These are phyloP conservation scores for Kwoniella mangroviensis DNA, from an alignment of 768 basidiomycete species.

Conservation along the genomic window DNA sequence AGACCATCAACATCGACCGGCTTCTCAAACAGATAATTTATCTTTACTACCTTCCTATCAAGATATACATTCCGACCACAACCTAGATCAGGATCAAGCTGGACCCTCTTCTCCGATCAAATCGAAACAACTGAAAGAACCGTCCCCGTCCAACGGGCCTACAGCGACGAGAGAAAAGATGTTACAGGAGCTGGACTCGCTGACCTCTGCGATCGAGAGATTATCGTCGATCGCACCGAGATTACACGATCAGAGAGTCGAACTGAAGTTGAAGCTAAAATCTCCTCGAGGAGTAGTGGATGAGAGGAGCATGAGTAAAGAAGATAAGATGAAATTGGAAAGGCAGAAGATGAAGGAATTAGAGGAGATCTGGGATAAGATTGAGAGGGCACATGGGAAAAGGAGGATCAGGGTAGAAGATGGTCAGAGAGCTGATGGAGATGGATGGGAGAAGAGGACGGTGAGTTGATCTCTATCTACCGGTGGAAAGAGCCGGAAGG, in stretches of 20 bases:
- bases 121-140: not conserved
- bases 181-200: constrained; percentile 77
- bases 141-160: not conserved
- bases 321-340: constrained; percentile 63
- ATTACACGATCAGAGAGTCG: constrained; percentile 88
- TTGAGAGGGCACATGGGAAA: constrained; percentile 56
- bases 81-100: not conserved
- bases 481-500: not conserved
- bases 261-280: constrained; percentile 60
- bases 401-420: constrained; percentile 21
- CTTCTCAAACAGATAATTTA: not conserved
- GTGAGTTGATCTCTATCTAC: constrained; percentile 18
- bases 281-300: not conserved
- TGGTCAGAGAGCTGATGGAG: constrained; percentile 39
- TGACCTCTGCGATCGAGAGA: constrained; percentile 86
- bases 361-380: constrained; percentile 56
- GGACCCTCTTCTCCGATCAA: not conserved
- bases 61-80: not conserved
- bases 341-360: constrained; percentile 33
- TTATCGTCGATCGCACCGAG: constrained; percentile 85
- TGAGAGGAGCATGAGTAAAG: constrained; percentile 18
- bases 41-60: constrained; percentile 6
- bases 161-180: constrained; percentile 67
- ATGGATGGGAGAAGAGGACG: constrained; percentile 23
- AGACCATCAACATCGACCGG: not conserved